phyloP scores from a whole-genome alignment of 2,329 filamentous ascomycete species.

The Fusarium annulatum region DNA sequence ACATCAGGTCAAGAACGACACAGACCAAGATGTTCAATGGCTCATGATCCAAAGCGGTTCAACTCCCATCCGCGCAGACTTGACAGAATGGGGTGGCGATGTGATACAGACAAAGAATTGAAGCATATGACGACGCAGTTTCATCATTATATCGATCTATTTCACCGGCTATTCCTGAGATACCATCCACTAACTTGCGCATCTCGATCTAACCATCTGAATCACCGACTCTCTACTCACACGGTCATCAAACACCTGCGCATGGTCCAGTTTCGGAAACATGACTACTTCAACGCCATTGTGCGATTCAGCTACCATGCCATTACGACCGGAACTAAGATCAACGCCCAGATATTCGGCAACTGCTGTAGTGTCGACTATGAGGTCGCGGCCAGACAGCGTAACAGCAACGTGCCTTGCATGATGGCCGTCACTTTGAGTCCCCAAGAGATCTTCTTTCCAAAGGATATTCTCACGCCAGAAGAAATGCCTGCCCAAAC shows the following conservation, averaged over 20 bases:
- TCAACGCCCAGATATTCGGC: slow-evolving; percentile 62
- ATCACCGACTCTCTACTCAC: slow-evolving; percentile 46
- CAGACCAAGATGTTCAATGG: slow-evolving; percentile 70
- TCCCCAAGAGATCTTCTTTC: slow-evolving; percentile 68
- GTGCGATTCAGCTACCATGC: slow-evolving; percentile 20
- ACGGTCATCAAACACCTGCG: slow-evolving; percentile 66
- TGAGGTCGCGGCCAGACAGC: slow-evolving; percentile 70
- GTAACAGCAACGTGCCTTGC: slow-evolving; percentile 64
- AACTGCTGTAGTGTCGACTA: slow-evolving; percentile 70
- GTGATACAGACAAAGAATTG: slow-evolving; percentile 47
- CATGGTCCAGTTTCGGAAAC: slow-evolving; percentile 72
- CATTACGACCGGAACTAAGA: slow-evolving; percentile 10
- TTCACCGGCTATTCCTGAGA: slow-evolving; percentile 2
- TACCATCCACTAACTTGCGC: slow-evolving; percentile 28
- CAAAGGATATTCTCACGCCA: slow-evolving; percentile 78
- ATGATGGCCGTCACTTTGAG: slow-evolving; percentile 22
- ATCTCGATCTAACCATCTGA: slow-evolving; percentile 45
- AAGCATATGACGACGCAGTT: neutral
- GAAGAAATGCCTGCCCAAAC: slow-evolving; percentile 74
- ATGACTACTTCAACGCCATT: slow-evolving; percentile 65
- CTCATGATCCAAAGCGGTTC: slow-evolving; percentile 72
- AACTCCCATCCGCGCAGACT: slow-evolving; percentile 69
- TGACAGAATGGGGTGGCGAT: slow-evolving; percentile 70
- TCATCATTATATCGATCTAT: neutral
- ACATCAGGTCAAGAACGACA: slow-evolving; percentile 76